Base-by-base conservation (phyloP, 2,329 filamentous ascomycete genomes). In the Pyrenophora teres region DNA sequence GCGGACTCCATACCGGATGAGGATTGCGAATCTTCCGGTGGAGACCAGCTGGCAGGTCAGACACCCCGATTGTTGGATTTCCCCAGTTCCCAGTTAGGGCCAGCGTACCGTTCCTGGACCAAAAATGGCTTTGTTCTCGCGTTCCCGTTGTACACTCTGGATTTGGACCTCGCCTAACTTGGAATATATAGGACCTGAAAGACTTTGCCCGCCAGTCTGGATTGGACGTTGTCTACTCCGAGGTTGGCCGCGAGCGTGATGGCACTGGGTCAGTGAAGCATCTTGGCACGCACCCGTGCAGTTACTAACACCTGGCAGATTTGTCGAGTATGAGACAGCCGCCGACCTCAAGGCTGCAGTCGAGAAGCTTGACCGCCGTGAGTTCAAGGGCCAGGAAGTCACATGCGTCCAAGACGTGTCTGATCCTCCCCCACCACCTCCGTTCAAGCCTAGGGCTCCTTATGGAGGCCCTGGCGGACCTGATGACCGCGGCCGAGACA, bases 41-140 rank as follows among this genome's bases (percentile, higher is more conserved):
- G 93, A 97, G 83, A 99, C 94, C 83, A 97, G 92, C 86, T 99
- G 94, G 94, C 94, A 99, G 94, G 94, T 99, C 88, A 94, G 94
- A 89, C 81, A 77, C 81, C 81, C 84, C 70, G 63, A 64, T 65
- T 56, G 60, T 71, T 73, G 70, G 68, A 82, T 80, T 74, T 76
- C 52, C 54, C 62, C 58, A 49, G 56, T 76, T 68, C 69, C 70
- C 57, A 46, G 43, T 54, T 68, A 63, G 59, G 62, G 59, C 69
- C 62, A 60, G 71, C 50, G 70, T 71, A 66, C 74, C 65, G 73
- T 69, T 67, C 70, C 66, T 65, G 69, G 71, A 64, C 56, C 60
- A 69, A 67, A 52, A 62, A 62, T 69, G 68, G 65, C 68, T 74
- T 65, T 70, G 65, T 70, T 64, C 60, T 57, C 58, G 64, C 65